phyloP scores from a whole-genome alignment of 257 asterid species.

The Verbena officinalis region DNA sequence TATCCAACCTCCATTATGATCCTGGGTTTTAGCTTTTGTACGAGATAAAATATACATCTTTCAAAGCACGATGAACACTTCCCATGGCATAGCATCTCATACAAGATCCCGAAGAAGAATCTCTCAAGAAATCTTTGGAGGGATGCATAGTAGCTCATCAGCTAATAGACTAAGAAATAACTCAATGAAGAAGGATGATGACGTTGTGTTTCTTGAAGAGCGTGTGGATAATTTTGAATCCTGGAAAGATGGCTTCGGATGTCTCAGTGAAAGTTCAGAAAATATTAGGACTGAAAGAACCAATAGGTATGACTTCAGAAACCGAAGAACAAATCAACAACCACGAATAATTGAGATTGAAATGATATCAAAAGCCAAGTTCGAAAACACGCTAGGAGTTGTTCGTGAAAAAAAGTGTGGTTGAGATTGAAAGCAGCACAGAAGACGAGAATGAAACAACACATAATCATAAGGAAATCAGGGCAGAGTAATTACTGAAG shows the following conservation, averaged over 20 bases:
- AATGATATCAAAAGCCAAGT: background rate
- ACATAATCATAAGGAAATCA: too few relatives aligned
- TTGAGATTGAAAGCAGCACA: background rate
- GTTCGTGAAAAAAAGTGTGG: background rate
- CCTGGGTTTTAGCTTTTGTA: too few relatives aligned
- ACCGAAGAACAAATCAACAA: background rate
- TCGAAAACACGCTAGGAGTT: background rate
- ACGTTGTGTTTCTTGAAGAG: background rate
- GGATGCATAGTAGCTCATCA: background rate
- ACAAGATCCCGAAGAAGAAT: background rate
- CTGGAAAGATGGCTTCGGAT: too few relatives aligned
- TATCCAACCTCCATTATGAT: too few relatives aligned
- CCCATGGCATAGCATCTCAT: background rate
- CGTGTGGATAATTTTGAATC: too few relatives aligned
- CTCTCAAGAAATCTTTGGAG: background rate
- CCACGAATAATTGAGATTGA: background rate
- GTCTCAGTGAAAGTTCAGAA: background rate
- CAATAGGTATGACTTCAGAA: background rate
- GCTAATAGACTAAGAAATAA: too few relatives aligned
- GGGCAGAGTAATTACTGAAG: too few relatives aligned
- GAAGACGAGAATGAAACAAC: too few relatives aligned
- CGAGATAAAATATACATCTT: too few relatives aligned
- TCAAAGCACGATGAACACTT: background rate
- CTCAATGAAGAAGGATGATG: background rate
- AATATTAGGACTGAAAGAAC: background rate